phyloP scores from a whole-genome alignment of 164 flowering plant species.

The Nymphaea thermarum region DNA sequence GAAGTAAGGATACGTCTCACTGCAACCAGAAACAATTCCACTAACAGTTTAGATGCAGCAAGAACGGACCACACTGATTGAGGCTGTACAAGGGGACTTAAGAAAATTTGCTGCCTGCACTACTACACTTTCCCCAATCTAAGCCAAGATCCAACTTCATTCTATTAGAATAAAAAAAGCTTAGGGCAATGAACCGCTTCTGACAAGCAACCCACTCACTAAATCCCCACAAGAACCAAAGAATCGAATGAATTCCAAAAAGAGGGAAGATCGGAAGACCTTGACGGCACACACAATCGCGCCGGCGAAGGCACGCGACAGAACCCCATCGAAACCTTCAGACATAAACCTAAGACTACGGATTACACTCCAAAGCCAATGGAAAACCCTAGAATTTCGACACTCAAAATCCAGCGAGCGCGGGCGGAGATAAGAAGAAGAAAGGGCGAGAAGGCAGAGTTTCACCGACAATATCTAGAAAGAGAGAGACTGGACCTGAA shows the following conservation, averaged over 20 bases:
- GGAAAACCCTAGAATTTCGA: too few species aligned
- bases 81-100: not conserved
- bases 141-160: not conserved
- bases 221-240: not conserved
- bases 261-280: not conserved
- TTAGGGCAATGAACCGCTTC: not conserved
- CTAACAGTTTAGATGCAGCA: not conserved
- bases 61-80: not conserved
- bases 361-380: not conserved
- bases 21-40: slow-evolving; percentile 10
- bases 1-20: slow-evolving; percentile 30
- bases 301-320: not conserved
- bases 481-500: too few species aligned
- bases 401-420: not conserved
- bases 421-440: not conserved
- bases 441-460: not conserved
- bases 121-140: not conserved
- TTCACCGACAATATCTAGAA: too few species aligned
- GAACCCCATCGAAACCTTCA: not conserved
- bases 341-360: not conserved
- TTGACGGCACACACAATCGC: not conserved
- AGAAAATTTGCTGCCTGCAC: not conserved
- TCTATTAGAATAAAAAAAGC: too few species aligned
- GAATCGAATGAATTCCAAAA: not conserved
- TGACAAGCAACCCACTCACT: not conserved